Percentiles rank a stretch among this genome's conserved stretches.
Evolutionary conservation across 768 basidiomycete species (phyloP).

Genomic region (Leccinellum luteum): DNA sequence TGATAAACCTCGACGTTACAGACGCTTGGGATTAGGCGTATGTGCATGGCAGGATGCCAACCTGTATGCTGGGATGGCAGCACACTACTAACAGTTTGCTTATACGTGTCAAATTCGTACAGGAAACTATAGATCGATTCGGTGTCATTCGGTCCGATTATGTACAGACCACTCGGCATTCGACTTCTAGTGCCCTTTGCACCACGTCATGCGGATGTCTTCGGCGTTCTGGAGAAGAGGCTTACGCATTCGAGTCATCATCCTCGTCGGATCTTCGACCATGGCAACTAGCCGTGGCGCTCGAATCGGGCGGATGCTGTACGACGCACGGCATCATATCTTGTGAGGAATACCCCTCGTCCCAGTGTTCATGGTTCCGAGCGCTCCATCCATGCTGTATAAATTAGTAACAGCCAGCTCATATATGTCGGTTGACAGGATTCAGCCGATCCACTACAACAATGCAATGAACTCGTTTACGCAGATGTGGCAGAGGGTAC

Average conservation of each 20-base stretch:
- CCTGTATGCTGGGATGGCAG: neutral
- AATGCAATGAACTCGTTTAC: neutral
- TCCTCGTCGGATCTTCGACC: neutral
- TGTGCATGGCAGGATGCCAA: constrained; percentile 1
- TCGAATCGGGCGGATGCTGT: neutral
- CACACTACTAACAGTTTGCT: neutral
- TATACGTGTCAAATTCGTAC: constrained; percentile 7
- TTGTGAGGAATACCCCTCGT: constrained; percentile 1
- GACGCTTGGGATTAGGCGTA: constrained; percentile 14
- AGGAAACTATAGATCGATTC: constrained; percentile 3
- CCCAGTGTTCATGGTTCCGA: neutral
- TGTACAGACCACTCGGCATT: neutral
- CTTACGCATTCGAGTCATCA: neutral
- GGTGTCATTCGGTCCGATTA: neutral
- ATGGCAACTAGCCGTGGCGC: neutral
- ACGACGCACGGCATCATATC: neutral
- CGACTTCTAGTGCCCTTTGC: neutral
- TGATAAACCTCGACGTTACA: constrained; percentile 10
- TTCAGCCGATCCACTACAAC: neutral
- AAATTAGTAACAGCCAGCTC: neutral
- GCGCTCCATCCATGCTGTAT: constrained; percentile 1
- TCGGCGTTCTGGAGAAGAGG: neutral
- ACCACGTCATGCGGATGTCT: neutral
- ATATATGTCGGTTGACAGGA: neutral
- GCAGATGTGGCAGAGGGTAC: constrained; percentile 16